Conservation (phyloP, 768 basidiomycete genomes). For the Leccinum incarnatum region DNA sequence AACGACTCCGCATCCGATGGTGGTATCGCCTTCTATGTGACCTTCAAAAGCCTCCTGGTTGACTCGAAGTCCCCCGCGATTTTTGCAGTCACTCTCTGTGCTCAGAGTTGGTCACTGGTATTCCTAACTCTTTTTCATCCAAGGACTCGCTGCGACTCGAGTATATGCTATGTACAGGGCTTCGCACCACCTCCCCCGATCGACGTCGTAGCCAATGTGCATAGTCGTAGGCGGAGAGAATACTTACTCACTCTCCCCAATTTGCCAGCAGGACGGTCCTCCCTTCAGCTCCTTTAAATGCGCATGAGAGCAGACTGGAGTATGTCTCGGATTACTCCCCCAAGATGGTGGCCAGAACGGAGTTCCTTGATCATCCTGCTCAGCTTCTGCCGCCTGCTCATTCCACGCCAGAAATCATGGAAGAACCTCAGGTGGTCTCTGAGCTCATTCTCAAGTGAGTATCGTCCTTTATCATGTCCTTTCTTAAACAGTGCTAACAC, state of each 20-base stretch:
- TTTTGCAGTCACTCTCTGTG: not conserved
- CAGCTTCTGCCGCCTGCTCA: not conserved
- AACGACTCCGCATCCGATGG: not conserved
- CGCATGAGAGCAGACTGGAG: not conserved
- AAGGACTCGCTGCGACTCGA: not conserved
- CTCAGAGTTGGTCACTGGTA: not conserved
- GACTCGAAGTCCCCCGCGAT: not conserved
- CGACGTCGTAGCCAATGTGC: not conserved
- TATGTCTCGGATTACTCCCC: not conserved
- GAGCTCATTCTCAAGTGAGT: slow-evolving; percentile 15
- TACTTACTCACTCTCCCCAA: not conserved
- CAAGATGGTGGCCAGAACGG: not conserved
- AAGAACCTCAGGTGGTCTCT: slow-evolving; percentile 5
- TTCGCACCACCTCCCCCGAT: not conserved
- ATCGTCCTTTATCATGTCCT: not conserved
- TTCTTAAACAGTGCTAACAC: not conserved
- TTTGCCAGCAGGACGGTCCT: not conserved
- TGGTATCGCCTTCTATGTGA: not conserved
- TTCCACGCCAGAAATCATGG: not conserved
- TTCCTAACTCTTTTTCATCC: not conserved
- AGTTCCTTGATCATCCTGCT: not conserved
- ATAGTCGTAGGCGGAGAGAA: not conserved
- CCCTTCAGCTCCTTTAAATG: not conserved
- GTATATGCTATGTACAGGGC: not conserved
- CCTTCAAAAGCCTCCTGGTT: not conserved